phyloP scores from a whole-genome alignment of 2,329 filamentous ascomycete species.

The Venturia oleaginea region DNA sequence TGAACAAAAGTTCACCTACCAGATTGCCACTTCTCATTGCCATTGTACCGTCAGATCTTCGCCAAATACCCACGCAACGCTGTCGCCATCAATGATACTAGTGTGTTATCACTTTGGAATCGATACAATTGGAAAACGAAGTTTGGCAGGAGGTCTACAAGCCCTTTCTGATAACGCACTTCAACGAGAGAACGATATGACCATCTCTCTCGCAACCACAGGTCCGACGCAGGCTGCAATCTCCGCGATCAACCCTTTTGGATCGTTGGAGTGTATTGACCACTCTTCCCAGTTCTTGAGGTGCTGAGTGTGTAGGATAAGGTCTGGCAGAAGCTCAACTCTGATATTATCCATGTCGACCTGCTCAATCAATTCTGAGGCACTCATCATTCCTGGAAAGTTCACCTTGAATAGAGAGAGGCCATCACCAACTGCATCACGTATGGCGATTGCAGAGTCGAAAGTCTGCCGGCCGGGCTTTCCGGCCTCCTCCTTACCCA shows the following conservation, averaged over 20 bases:
- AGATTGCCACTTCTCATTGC: too few species aligned
- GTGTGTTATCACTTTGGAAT: background rate
- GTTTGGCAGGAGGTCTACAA: too few species aligned
- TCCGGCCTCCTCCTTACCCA: conserved; percentile 10
- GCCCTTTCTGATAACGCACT: background rate
- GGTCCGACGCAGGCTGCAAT: conserved; percentile 57
- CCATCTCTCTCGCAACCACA: conserved; percentile 47
- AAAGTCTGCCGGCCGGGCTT: conserved; percentile 17
- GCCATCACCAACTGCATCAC: conserved; percentile 17
- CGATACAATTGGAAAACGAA: background rate
- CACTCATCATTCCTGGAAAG: conserved; percentile 58
- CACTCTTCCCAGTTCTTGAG: conserved; percentile 50
- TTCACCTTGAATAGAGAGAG: conserved; percentile 49
- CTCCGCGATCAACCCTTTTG: conserved; percentile 50
- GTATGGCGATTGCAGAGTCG: conserved; percentile 7
- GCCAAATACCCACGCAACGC: background rate
- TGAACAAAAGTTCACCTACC: too few species aligned
- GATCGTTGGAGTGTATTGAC: background rate
- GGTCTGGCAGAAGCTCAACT: background rate
- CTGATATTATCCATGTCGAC: conserved; percentile 52
- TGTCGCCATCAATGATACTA: background rate
- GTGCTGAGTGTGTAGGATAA: conserved; percentile 24
- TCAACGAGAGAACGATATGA: conserved; percentile 21
- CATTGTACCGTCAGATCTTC: too few species aligned
- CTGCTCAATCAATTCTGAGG: conserved; percentile 40